Conservation (phyloP, 164 flowering plant genomes). For the Pachysandra terminalis region DNA sequence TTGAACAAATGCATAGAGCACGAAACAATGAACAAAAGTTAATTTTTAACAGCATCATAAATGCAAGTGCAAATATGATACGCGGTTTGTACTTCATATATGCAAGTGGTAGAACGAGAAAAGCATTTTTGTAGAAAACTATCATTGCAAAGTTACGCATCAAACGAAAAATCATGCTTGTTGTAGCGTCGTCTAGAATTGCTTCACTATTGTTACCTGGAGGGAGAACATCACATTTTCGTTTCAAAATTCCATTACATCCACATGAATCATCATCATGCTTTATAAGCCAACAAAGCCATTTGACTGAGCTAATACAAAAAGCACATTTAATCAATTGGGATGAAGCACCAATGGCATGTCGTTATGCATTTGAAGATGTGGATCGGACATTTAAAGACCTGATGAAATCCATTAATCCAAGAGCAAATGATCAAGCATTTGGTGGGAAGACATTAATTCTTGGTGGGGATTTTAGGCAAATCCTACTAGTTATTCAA, state of each 20-base stretch:
- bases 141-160: background rate
- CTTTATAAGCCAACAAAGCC: background rate
- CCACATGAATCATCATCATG: background rate
- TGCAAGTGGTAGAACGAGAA: background rate
- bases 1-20: no score
- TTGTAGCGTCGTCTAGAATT: background rate
- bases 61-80: background rate
- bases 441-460: background rate
- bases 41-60: background rate
- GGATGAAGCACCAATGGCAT: background rate
- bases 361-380: background rate
- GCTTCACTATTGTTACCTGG: background rate
- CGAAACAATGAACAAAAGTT: background rate
- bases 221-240: background rate
- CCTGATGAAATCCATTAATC: background rate
- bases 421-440: background rate
- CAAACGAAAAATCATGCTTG: background rate
- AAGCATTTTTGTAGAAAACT: background rate
- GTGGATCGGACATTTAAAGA: background rate
- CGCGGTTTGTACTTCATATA: background rate
- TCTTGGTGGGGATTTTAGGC: conserved; percentile 10
- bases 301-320: background rate
- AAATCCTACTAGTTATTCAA: conserved; percentile 4
- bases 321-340: background rate
- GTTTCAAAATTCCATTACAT: background rate